These are phyloP conservation scores for Nakazawaea sp. DNA, from an alignment of 805 yeast genomes.

Conservation along the genomic window DNA sequence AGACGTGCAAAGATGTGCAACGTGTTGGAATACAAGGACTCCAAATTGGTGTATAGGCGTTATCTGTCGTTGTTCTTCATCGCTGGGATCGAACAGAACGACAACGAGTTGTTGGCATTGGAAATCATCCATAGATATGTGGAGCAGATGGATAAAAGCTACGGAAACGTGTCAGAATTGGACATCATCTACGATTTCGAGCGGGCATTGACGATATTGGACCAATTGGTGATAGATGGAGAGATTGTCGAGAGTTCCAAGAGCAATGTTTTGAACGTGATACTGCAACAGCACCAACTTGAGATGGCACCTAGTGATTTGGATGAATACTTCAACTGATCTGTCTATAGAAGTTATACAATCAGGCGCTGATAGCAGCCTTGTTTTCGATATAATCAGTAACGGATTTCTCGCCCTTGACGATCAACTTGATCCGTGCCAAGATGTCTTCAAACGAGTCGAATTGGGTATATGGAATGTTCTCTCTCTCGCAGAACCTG, in stretches of 20 bases:
- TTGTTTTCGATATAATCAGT: conserved; percentile 28
- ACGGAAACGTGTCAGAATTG: conserved; percentile 93
- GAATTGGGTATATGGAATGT: conserved; percentile 82
- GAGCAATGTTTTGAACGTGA: conserved; percentile 68
- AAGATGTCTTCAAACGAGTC: conserved; percentile 71
- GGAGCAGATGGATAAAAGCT: conserved; percentile 93
- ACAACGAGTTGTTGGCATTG: conserved; percentile 79
- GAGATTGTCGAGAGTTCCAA: conserved; percentile 77
- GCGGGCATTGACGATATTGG: conserved; percentile 86
- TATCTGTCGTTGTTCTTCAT: conserved; percentile 91
- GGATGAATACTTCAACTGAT: conserved; percentile 7
- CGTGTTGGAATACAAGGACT: conserved; percentile 77
- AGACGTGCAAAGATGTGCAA: conserved; percentile 95
- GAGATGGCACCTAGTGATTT: conserved; percentile 62
- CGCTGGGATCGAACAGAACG: conserved; percentile 75
- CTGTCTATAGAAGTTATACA: background rate
- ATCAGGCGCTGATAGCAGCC: no score
- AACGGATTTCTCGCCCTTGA: conserved; percentile 32
- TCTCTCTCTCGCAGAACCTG: conserved; percentile 72
- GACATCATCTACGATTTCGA: conserved; percentile 95
- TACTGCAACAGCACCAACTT: conserved; percentile 80
- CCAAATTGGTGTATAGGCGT: conserved; percentile 82
- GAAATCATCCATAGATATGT: conserved; percentile 91
- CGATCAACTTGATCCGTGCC: conserved; percentile 46
- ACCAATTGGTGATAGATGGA: conserved; percentile 87